Conservation (phyloP, 805 yeast genomes). For the Saturnispora mendoncae region DNA sequence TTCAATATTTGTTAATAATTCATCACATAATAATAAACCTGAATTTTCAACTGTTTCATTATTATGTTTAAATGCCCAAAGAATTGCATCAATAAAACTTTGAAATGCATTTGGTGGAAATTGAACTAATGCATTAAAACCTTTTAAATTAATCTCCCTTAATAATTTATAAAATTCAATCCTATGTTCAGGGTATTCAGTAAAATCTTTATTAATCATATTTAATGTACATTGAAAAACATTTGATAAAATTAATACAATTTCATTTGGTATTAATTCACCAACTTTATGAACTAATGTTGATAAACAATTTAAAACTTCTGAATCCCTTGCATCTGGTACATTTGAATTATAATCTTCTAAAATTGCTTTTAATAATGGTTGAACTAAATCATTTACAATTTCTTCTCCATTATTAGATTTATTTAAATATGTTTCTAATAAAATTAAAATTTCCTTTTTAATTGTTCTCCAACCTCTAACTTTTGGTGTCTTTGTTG, state of each 20-base stretch:
- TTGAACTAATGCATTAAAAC: conserved; percentile 78
- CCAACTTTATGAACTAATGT: conserved; percentile 86
- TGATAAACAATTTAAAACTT: conserved; percentile 90
- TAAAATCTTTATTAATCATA: conserved; percentile 92
- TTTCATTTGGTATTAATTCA: conserved; percentile 78
- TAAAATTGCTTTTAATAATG: conserved; percentile 73
- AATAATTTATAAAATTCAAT: conserved; percentile 89
- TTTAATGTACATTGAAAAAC: conserved; percentile 91
- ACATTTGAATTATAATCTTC: conserved; percentile 84
- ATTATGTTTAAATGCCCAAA: conserved; percentile 98
- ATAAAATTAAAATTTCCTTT: conserved; percentile 81
- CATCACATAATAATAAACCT: conserved; percentile 78
- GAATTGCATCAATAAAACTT: conserved; percentile 81
- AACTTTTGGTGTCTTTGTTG: conserved; percentile 91
- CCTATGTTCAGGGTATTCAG: conserved; percentile 96
- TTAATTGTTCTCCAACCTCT: conserved; percentile 94
- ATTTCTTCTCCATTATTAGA: conserved; percentile 83
- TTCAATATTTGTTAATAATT: conserved; percentile 77
- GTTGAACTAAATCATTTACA: conserved; percentile 73
- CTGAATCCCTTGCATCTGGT: conserved; percentile 97
- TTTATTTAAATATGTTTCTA: conserved; percentile 80
- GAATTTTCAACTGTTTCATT: conserved; percentile 93
- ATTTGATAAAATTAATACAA: conserved; percentile 75
- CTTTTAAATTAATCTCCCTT: conserved; percentile 75
- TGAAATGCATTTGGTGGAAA: conserved; percentile 90